A percentile compares a stretch with the other conserved stretches of the same genome.
These are phyloP conservation scores for Vaccinium darrowii DNA, from an alignment of 148 eudicot genomes.

Conservation along the genomic window DNA sequence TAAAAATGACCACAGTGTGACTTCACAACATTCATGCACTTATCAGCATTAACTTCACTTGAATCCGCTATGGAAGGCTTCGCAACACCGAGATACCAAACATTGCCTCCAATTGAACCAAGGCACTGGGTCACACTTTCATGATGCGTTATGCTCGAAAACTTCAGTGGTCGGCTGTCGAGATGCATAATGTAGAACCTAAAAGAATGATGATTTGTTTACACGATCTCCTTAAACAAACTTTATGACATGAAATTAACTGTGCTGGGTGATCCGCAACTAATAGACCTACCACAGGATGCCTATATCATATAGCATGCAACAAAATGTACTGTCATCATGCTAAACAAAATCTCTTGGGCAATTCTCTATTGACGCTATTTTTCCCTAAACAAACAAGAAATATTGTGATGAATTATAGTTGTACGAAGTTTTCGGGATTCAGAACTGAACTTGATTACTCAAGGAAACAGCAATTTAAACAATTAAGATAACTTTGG, in stretches of 20 bases:
- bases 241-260: not conserved
- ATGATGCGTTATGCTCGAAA: slow-evolving; percentile 78
- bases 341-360: not conserved
- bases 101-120: slow-evolving; percentile 72
- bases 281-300: not conserved
- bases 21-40: slow-evolving; percentile 32
- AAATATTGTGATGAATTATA: not conserved
- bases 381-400: not conserved
- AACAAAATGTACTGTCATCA: not conserved
- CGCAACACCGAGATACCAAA: slow-evolving; percentile 93
- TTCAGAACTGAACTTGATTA: not conserved
- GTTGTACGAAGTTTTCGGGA: not conserved
- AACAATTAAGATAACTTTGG: not conserved
- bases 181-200: slow-evolving; percentile 91
- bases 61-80: slow-evolving; percentile 64
- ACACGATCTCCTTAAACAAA: not conserved
- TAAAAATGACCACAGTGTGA: slow-evolving; percentile 75
- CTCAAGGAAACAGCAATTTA: not conserved
- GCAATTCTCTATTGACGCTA: not conserved
- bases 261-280: not conserved
- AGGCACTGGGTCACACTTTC: slow-evolving; percentile 91
- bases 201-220: slow-evolving; percentile 13
- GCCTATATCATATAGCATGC: not conserved
- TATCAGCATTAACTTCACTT: slow-evolving; percentile 31
- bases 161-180: slow-evolving; percentile 54